Conservation (phyloP, 768 basidiomycete species). For the Boletus fagicola region DNA sequence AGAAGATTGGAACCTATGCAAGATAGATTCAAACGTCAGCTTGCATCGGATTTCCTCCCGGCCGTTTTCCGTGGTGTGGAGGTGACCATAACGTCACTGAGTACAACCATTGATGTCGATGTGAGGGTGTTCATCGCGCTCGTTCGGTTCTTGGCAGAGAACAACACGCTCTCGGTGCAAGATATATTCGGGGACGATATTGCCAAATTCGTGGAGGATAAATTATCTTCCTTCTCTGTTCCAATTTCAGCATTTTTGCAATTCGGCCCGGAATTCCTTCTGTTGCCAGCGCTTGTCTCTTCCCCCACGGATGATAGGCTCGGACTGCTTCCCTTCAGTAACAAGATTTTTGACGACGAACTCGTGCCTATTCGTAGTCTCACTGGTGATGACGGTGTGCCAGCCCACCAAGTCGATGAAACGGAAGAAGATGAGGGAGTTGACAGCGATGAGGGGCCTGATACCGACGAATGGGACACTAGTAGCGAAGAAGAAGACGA, state of each 20-base stretch:
- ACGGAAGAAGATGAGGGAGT: slow-evolving; percentile 19
- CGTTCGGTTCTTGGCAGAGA: slow-evolving; percentile 36
- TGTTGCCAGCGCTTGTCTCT: background rate
- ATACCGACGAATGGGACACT: slow-evolving; percentile 22
- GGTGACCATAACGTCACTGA: slow-evolving; percentile 18
- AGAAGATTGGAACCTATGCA: slow-evolving; percentile 29
- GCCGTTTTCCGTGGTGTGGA: slow-evolving; percentile 35
- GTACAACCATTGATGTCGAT: slow-evolving; percentile 47
- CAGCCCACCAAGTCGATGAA: slow-evolving; percentile 8
- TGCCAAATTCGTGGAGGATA: slow-evolving; percentile 17
- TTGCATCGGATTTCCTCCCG: slow-evolving; percentile 43
- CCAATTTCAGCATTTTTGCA: slow-evolving; percentile 19
- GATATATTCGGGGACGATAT: slow-evolving; percentile 33
- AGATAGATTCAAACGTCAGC: slow-evolving; percentile 28
- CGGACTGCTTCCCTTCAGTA: slow-evolving; percentile 40
- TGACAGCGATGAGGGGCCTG: slow-evolving; percentile 13
- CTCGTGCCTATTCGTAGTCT: slow-evolving; percentile 35
- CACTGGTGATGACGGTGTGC: background rate
- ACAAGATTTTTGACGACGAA: slow-evolving; percentile 42
- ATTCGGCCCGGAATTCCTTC: slow-evolving; percentile 22
- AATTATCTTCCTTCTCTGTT: slow-evolving; percentile 23
- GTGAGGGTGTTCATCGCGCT: slow-evolving; percentile 50
- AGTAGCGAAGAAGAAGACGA: slow-evolving; percentile 17
- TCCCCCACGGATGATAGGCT: background rate
- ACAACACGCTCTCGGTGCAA: slow-evolving; percentile 18